Evolutionary conservation across 1,139 yeast genomes (phyloP), one percentile per base, ranked within the genome.

Genomic region (Scheffersomyces illinoinensis): DNA sequence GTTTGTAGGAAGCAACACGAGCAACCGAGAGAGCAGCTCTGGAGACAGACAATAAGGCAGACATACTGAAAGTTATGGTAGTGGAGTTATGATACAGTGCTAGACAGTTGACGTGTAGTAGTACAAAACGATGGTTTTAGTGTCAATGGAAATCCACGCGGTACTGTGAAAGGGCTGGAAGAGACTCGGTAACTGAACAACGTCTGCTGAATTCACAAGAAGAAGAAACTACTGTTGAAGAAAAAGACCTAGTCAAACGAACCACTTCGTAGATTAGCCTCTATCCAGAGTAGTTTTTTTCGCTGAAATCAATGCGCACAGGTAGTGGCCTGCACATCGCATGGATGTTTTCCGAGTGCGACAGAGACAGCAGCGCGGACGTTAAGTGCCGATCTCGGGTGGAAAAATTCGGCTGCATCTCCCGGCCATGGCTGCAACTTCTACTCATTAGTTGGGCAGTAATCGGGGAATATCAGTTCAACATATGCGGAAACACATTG

Each of bases 1-100:
- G 55, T 50, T 59, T 57, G 49, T 56, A 57, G 54, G 63, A 62
- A 61, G 56, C 67, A 64, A 61, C 61, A 63, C 53, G 67, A 56
- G 59, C 26, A 12, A 20, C 51, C 62, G 54, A 53, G 62, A 68
- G 68, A 52, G 77, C 68, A 60, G 75, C 64, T 69, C 75, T 71
- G 52, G 67, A 53, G 50, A 59, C 67, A 66, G 74, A 75, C 62
- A 74, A 69, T 66, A 74, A 69, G 62, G 77, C 77, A 68, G 77
- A 73, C 77, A 75, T 74, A 33, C 17, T 33, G 43, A 33, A 17
- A 33, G 33, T 60, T 53, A 59, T 49, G 50, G 21, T 52, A 20
- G 17, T 1, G 12, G 17, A 33, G 14, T 33, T 33, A 33, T 33
- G 43, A 33, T 33, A 33, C 43, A 33, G 43, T 33, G 43, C 43